Conservation (phyloP, 2,329 filamentous ascomycete genomes). For the Botrytis deweyae region DNA sequence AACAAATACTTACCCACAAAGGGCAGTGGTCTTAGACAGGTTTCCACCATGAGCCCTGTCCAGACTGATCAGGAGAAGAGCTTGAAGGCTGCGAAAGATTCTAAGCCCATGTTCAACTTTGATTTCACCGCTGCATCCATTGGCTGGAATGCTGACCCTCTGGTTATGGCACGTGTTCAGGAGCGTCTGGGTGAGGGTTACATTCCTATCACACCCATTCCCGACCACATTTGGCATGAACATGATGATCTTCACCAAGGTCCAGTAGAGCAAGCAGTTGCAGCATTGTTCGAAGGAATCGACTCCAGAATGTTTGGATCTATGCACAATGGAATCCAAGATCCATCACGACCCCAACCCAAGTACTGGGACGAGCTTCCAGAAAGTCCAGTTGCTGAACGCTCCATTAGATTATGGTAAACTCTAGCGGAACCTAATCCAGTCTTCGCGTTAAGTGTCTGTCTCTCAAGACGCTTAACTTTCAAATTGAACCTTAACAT, state of each 20-base stretch:
- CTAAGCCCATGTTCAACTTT: background rate
- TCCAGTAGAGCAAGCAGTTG: background rate
- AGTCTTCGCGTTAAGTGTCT: background rate
- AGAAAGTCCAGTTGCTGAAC: background rate
- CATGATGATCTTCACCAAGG: background rate
- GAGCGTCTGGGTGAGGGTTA: background rate
- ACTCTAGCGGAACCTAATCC: background rate
- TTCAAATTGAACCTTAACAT: background rate
- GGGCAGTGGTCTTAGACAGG: constrained; percentile 24
- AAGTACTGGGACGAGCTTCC: background rate
- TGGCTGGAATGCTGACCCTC: background rate
- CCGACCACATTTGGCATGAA: constrained; percentile 7
- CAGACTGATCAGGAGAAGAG: constrained; percentile 14
- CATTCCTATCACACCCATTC: constrained; percentile 13
- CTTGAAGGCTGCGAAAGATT: background rate
- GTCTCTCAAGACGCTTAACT: background rate
- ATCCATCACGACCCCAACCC: background rate
- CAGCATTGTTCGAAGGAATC: background rate
- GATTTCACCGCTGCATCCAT: background rate
- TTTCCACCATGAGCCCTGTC: constrained; percentile 24
- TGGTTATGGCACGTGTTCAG: background rate
- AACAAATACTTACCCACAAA: constrained; percentile 23
- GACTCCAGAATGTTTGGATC: constrained; percentile 2
- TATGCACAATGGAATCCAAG: background rate
- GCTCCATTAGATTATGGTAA: constrained; percentile 1